Evolutionary conservation across 164 flowering plant genomes (phyloP).

Genomic region (Litsea cubeba): DNA sequence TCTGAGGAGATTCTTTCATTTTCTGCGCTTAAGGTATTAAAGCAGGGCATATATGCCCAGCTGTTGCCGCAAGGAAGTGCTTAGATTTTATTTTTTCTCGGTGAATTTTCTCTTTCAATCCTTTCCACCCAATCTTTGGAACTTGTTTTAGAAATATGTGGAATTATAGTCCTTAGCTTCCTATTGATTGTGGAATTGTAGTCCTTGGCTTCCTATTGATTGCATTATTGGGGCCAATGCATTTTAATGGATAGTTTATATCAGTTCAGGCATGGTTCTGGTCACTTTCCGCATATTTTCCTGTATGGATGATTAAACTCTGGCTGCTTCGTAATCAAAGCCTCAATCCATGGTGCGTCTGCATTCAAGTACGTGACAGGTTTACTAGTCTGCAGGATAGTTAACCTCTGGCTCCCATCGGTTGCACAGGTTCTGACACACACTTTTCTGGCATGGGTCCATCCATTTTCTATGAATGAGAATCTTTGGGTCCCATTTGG

Average conservation of each 20-base stretch:
- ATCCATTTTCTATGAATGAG: no score
- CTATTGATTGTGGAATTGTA: background rate
- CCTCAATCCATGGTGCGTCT: no score
- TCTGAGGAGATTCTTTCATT: background rate
- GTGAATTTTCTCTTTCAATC: no score
- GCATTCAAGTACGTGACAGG: background rate
- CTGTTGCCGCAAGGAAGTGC: background rate
- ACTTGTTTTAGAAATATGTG: background rate
- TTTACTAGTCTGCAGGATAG: background rate
- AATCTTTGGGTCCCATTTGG: no score
- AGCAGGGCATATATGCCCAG: background rate
- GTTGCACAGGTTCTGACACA: background rate
- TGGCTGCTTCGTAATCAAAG: no score
- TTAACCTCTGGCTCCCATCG: background rate
- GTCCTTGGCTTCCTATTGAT: background rate
- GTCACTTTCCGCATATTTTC: no score
- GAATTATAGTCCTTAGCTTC: background rate
- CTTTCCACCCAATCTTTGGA: background rate
- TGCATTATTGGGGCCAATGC: background rate
- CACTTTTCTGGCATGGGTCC: no score
- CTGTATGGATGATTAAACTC: no score
- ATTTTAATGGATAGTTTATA: background rate
- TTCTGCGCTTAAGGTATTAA: background rate
- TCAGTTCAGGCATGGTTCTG: background rate
- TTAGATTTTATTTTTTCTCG: background rate